Evolutionary conservation across 139 green algal species (phyloP).

Genomic region (Yamagishiella unicocca): DNA sequence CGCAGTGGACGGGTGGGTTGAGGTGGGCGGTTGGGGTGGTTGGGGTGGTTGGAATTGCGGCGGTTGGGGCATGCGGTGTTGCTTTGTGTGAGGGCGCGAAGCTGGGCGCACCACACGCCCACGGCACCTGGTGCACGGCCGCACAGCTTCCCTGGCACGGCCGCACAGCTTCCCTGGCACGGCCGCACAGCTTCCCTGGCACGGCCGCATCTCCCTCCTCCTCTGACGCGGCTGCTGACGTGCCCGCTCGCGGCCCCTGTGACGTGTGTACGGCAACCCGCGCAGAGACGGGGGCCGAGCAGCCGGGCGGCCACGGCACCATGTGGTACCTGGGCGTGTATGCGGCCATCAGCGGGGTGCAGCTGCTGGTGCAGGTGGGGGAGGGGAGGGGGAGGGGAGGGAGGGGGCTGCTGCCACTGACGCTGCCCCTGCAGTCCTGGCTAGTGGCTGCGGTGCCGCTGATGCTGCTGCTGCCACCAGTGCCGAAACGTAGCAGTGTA

Average conservation of each 20-base stretch:
- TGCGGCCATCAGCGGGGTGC: constrained; percentile 60
- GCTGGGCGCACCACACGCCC: too few species aligned
- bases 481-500: background rate
- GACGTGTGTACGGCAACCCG: too few species aligned
- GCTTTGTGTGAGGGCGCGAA: too few species aligned
- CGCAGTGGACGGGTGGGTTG: constrained; percentile 67
- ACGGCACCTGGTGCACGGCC: background rate
- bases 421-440: too few species aligned
- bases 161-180: background rate
- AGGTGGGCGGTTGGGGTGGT: background rate
- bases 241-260: too few species aligned
- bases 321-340: constrained; percentile 75
- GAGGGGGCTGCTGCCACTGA: too few species aligned
- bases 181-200: background rate
- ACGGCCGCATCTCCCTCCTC: background rate
- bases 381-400: background rate
- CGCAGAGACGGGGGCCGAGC: background rate
- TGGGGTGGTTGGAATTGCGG: background rate
- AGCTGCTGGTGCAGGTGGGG: constrained; percentile 57
- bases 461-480: too few species aligned
- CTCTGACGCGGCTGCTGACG: too few species aligned
- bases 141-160: background rate
- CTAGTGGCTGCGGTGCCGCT: too few species aligned
- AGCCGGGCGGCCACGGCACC: constrained; percentile 6
- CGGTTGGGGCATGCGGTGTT: background rate